Conservation (phyloP, 352 stramenopile genomes). For the Globisporangium megalacanthum region DNA sequence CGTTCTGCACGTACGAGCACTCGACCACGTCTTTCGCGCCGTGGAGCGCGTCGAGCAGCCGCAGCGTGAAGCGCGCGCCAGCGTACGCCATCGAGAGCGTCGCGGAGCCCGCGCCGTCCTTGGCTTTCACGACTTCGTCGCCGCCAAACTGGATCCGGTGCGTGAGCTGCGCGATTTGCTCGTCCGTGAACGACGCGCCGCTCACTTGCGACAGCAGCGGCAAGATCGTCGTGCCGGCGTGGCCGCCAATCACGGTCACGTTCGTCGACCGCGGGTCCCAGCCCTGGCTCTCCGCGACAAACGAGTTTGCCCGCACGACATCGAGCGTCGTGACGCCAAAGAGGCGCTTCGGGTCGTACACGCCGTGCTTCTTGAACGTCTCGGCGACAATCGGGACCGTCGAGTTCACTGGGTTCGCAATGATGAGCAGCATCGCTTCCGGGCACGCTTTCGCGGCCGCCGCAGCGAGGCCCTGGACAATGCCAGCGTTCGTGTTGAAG, state of each 20-base stretch:
- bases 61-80: slow-evolving; percentile 91
- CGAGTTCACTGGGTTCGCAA: slow-evolving; percentile 99
- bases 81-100: slow-evolving; percentile 99
- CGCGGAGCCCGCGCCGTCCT: slow-evolving; percentile 97
- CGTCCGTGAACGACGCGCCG: slow-evolving; percentile 90
- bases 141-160: slow-evolving; percentile 94
- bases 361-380: slow-evolving; percentile 94
- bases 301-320: slow-evolving; percentile 97
- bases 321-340: slow-evolving; percentile 99
- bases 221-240: slow-evolving; percentile 99
- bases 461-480: slow-evolving; percentile 95
- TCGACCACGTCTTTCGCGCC: slow-evolving; percentile 94
- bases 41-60: slow-evolving; percentile 93
- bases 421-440: slow-evolving; percentile 95
- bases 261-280: slow-evolving; percentile 78
- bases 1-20: slow-evolving; percentile 97
- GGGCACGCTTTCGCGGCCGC: slow-evolving; percentile 95
- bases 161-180: slow-evolving; percentile 93
- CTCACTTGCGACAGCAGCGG: slow-evolving; percentile 96
- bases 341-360: slow-evolving; percentile 97
- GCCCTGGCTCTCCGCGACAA: slow-evolving; percentile 78
- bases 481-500: slow-evolving; percentile 95
- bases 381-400: slow-evolving; percentile 99
- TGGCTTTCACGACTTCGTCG: slow-evolving; percentile 95
- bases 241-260: slow-evolving; percentile 97